phyloP scores from a whole-genome alignment of 352 stramenopile species.

The Hyaloperonospora brassicae region DNA sequence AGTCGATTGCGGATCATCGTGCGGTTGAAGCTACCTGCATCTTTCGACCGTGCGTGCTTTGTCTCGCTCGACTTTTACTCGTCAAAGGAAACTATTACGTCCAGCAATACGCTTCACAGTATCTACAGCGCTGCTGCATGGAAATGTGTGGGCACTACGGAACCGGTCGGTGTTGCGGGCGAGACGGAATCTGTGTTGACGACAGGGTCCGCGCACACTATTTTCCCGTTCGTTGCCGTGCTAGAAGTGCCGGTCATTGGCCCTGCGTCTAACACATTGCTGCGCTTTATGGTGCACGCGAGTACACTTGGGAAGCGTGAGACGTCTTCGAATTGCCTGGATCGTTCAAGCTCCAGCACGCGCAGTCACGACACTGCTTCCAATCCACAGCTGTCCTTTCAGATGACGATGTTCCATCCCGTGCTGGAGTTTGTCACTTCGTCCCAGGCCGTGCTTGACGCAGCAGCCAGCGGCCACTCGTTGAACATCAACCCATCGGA shows the following conservation, averaged over 20 bases:
- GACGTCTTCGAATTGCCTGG: conserved; percentile 35
- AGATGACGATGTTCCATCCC: conserved; percentile 81
- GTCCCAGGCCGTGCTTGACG: conserved; percentile 42
- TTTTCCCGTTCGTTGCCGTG: conserved; percentile 82
- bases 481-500: conserved; percentile 59
- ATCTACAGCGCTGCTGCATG: conserved; percentile 56
- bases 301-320: conserved; percentile 69
- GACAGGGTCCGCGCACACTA: conserved; percentile 44
- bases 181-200: conserved; percentile 60
- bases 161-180: conserved; percentile 57
- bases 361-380: conserved; percentile 26
- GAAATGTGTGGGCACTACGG: conserved; percentile 80
- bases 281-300: conserved; percentile 82
- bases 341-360: conserved; percentile 33
- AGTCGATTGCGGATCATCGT: conserved; percentile 80
- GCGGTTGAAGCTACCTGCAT: conserved; percentile 66
- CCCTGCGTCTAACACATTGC: conserved; percentile 68
- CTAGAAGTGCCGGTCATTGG: conserved; percentile 76
- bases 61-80: conserved; percentile 81
- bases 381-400: too few relatives aligned
- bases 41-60: conserved; percentile 73
- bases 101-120: conserved; percentile 38
- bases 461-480: conserved; percentile 28
- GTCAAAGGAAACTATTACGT: conserved; percentile 54
- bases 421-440: conserved; percentile 83